A percentile compares a stretch with the other conserved stretches of the same genome.
These are phyloP conservation scores for Smittium mucronatum DNA, from an alignment of 371 early-diverging fungal genomes.

Conservation along the genomic window DNA sequence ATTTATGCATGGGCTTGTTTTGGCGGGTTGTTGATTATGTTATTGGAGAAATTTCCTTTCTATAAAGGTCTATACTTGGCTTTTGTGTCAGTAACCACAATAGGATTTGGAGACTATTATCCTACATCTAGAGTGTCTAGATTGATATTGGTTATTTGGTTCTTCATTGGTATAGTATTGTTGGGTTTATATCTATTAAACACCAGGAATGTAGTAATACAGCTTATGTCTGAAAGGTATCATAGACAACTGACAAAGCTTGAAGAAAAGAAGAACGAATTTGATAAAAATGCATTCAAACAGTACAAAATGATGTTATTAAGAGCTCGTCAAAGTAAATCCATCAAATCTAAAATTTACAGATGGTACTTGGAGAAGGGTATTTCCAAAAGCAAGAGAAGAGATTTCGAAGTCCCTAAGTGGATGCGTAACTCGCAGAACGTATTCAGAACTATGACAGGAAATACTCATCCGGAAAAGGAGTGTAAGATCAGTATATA, in stretches of 20 bases:
- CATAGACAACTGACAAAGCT: conserved; percentile 20
- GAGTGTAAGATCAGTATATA: not conserved
- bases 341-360: not conserved
- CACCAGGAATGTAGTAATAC: conserved; percentile 30
- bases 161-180: conserved; percentile 29
- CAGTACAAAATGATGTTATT: conserved; percentile 21
- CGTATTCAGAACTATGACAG: not conserved
- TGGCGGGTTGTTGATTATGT: not conserved
- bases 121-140: conserved; percentile 24
- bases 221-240: conserved; percentile 22
- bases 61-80: conserved; percentile 1
- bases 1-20: conserved; percentile 9
- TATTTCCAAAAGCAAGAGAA: not conserved
- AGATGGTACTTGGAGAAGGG: not conserved
- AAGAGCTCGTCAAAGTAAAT: conserved; percentile 17
- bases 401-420: not conserved
- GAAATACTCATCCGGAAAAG: not conserved
- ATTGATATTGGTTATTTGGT: conserved; percentile 22
- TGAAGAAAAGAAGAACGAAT: conserved; percentile 15
- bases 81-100: conserved; percentile 31
- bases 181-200: conserved; percentile 31
- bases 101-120: conserved; percentile 30
- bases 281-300: conserved; percentile 19
- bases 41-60: not conserved
- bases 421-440: not conserved